Conservation (phyloP, 2,329 filamentous ascomycete genomes). For the Xylariaceae sp. region DNA sequence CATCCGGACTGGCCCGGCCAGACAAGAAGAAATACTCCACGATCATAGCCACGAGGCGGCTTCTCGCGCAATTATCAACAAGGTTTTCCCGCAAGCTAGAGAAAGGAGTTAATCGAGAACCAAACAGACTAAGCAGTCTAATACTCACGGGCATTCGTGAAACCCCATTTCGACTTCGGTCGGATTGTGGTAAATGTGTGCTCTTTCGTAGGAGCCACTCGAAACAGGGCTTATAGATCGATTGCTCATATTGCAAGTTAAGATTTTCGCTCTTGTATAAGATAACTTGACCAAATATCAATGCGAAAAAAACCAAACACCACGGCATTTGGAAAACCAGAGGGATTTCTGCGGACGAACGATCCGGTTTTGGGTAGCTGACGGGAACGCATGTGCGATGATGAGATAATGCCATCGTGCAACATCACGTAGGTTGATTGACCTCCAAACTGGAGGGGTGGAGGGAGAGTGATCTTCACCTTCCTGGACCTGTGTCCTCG, state of each 20-base stretch:
- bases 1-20: neutral
- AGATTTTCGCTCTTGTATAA: neutral
- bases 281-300: neutral
- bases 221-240: neutral
- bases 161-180: neutral
- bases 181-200: neutral
- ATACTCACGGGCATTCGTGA: neutral
- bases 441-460: neutral
- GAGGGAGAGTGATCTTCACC: neutral
- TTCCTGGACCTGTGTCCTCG: neutral
- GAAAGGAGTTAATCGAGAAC: neutral
- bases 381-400: neutral
- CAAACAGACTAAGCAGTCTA: neutral
- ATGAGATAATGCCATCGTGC: neutral
- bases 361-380: neutral
- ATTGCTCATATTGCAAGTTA: neutral
- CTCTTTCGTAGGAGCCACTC: neutral
- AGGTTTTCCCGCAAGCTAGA: neutral
- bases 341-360: neutral
- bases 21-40: neutral
- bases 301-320: neutral
- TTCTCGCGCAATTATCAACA: neutral
- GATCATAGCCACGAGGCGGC: neutral
- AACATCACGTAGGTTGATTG: neutral
- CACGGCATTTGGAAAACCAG: neutral